These are phyloP conservation scores for Fomitopsis palustris DNA, from an alignment of 1,284 basidiomycete genomes.

Conservation along the genomic window DNA sequence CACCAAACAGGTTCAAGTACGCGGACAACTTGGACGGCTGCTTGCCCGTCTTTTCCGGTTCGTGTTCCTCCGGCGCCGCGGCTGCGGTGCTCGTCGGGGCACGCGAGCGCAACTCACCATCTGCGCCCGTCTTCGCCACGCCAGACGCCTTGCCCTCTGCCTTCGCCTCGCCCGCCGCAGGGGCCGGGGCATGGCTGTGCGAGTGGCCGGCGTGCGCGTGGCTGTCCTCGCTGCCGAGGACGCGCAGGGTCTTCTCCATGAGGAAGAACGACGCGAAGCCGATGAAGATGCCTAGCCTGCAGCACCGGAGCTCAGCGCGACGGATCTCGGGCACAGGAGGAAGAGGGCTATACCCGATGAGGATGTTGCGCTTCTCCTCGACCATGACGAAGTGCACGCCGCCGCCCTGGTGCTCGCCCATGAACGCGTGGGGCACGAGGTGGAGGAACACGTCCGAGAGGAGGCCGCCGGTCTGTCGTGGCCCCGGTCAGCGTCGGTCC, in stretches of 20 bases:
- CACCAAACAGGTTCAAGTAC: conserved; percentile 87
- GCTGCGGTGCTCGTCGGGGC: conserved; percentile 20
- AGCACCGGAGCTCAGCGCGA: neutral
- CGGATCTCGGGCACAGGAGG: neutral
- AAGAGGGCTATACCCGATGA: conserved; percentile 62
- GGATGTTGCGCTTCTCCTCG: conserved; percentile 85
- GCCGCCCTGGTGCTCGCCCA: conserved; percentile 76
- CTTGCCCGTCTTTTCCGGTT: conserved; percentile 32
- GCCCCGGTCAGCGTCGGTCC: neutral
- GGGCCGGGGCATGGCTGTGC: too few relatives aligned
- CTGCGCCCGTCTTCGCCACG: conserved; percentile 24
- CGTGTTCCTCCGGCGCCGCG: conserved; percentile 24
- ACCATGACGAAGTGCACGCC: conserved; percentile 75
- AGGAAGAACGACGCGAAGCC: conserved; percentile 88
- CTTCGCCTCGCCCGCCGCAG: conserved; percentile 16
- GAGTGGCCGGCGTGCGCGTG: conserved; percentile 10
- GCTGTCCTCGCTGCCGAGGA: conserved; percentile 61
- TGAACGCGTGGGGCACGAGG: conserved; percentile 85
- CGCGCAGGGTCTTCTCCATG: conserved; percentile 86
- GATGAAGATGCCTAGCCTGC: conserved; percentile 74
- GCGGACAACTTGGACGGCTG: conserved; percentile 79
- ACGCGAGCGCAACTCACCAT: conserved; percentile 31
- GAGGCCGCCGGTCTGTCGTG: conserved; percentile 75
- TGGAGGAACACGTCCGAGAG: conserved; percentile 90
- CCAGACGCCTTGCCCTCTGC: conserved; percentile 30